Percentiles rank a stretch among this genome's conserved stretches.
Conservation (phyloP, 176 grass and related monocot species). For the Dactylis glomerata region DNA sequence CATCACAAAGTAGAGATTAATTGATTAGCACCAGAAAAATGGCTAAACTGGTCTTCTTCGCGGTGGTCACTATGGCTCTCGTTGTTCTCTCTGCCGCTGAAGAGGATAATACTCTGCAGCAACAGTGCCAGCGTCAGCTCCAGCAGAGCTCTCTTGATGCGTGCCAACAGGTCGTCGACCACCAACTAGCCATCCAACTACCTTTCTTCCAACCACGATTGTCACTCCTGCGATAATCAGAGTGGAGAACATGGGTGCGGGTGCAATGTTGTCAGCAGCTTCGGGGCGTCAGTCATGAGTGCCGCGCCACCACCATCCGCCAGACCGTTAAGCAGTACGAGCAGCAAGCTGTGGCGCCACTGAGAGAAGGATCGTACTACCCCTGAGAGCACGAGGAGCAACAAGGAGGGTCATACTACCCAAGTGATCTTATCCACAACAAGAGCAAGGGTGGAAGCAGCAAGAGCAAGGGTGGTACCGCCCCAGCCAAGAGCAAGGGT, state of each 20-base stretch:
- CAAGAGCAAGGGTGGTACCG: background rate
- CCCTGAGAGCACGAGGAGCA: background rate
- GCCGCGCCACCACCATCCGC: background rate
- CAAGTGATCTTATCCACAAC: background rate
- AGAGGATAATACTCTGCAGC: background rate
- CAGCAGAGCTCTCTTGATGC: slow-evolving; percentile 26
- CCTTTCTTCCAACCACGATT: background rate
- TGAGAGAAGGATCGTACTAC: background rate
- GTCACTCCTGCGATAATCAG: background rate
- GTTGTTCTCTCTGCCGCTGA: background rate
- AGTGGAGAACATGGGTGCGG: background rate
- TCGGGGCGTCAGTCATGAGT: background rate
- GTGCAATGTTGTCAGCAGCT: background rate
- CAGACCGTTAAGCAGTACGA: background rate
- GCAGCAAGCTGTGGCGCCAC: background rate
- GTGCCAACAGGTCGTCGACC: slow-evolving; percentile 26
- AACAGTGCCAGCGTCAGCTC: slow-evolving; percentile 28
- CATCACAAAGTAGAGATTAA: background rate
- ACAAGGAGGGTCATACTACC: background rate
- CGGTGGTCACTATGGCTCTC: background rate
- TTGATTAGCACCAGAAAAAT: background rate
- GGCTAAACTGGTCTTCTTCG: background rate
- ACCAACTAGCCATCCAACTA: background rate
- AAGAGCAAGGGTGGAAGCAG: background rate
- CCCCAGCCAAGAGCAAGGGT: background rate